Evolutionary conservation across 768 basidiomycete species (phyloP).

Genomic region (Asterophora lycoperdoides): DNA sequence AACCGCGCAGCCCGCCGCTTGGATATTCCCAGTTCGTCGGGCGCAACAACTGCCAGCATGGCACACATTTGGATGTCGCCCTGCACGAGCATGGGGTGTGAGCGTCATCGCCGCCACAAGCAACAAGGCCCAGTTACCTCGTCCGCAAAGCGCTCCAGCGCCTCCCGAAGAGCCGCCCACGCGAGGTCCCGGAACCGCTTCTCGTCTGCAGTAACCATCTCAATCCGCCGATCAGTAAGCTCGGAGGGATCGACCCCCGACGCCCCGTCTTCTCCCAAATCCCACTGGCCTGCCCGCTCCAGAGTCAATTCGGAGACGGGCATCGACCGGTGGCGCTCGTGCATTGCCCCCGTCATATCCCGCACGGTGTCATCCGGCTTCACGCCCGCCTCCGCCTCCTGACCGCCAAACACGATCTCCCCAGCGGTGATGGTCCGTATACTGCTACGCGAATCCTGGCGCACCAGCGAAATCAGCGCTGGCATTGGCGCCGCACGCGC

Average conservation of each 20-base stretch:
- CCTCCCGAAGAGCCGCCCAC: constrained; percentile 51
- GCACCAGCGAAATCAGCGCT: constrained; percentile 28
- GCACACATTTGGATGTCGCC: constrained; percentile 82
- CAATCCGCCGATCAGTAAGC: constrained; percentile 36
- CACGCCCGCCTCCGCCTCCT: constrained; percentile 14
- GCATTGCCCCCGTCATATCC: constrained; percentile 20
- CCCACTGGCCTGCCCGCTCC: constrained; percentile 18
- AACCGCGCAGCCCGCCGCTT: constrained; percentile 45
- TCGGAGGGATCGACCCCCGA: constrained; percentile 15
- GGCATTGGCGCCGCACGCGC: constrained; percentile 43
- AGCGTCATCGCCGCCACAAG: neutral
- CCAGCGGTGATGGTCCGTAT: constrained; percentile 66
- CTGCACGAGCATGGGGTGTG: constrained; percentile 30
- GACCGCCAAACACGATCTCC: constrained; percentile 38
- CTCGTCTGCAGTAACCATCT: constrained; percentile 48
- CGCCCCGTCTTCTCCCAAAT: neutral
- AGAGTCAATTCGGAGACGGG: constrained; percentile 26
- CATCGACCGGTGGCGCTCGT: constrained; percentile 28
- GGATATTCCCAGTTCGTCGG: constrained; percentile 50
- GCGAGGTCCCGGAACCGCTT: constrained; percentile 45
- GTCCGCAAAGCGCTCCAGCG: constrained; percentile 59
- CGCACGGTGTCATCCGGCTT: constrained; percentile 26
- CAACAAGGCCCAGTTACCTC: constrained; percentile 35
- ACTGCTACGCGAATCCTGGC: constrained; percentile 60
- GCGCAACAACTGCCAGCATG: constrained; percentile 60